Conservation (phyloP, 306 rosid species). For the Vigna nakashimae region DNA sequence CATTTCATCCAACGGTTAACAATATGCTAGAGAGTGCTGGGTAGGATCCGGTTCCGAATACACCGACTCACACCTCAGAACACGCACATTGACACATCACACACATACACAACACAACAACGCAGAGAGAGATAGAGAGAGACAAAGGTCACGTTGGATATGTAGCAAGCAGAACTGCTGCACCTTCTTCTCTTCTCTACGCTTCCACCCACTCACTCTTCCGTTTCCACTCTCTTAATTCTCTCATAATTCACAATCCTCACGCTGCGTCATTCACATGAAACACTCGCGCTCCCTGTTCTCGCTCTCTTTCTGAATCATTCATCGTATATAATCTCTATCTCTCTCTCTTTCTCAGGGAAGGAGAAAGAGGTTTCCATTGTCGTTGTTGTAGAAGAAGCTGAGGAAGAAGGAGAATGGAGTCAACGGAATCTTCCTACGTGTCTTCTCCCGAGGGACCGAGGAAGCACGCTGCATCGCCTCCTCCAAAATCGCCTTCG, state of each 20-base stretch:
- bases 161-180: constrained; percentile 42
- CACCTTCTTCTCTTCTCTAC: constrained; percentile 34
- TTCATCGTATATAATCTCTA: neutral
- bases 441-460: constrained; percentile 94
- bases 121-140: constrained; percentile 19
- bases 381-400: neutral
- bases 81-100: constrained; percentile 43
- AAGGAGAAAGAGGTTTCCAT: constrained; percentile 47
- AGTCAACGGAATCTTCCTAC: constrained; percentile 91
- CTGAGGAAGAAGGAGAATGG: constrained; percentile 57
- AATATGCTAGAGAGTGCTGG: no score
- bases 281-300: constrained; percentile 14
- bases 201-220: constrained; percentile 25
- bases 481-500: constrained; percentile 79
- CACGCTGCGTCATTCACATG: constrained; percentile 27
- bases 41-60: no score
- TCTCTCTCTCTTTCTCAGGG: constrained; percentile 43
- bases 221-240: neutral
- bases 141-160: constrained; percentile 35
- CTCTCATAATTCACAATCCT: constrained; percentile 10
- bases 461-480: constrained; percentile 67
- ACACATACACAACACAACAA: neutral
- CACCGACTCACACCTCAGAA: constrained; percentile 35
- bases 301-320: constrained; percentile 34
- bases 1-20: no score